Base-by-base conservation (phyloP, 2,329 filamentous ascomycete species). In the Phoma sp. region DNA sequence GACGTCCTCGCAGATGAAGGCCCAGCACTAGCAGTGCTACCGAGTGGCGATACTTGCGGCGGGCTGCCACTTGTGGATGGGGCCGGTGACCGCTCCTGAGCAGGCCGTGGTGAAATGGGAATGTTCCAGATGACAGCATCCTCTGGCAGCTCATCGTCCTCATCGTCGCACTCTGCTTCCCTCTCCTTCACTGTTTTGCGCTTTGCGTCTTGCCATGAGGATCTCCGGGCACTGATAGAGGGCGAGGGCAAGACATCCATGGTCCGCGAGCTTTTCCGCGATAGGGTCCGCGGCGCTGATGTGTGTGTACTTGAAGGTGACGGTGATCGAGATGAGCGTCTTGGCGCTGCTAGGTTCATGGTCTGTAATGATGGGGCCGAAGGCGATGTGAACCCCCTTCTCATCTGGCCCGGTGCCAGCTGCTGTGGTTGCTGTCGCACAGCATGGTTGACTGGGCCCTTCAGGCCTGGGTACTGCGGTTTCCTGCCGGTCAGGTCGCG, bases 121-220 rank as follows among this genome's bases (percentile, higher is more conserved):
- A 95, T 87, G 60, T 95, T 95, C 76, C 91, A 90, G 39, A 95
- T 83, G 46, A 92, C 83, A 20, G 90, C 83, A 47, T 91, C 90
- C 21, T 93, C 90, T 0, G 91, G 91, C 25, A 95, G 87, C 52
- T 84, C 82, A 57, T 91, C 86, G 66, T 92, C 89, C 38, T 69
- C 69, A 47, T 92, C 88, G 62, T 93, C 89, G 63, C 91, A 93
- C 68, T 93, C 90, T 48, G 85, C 84, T 70, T 95, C 91, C 46
- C 92, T 79, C 65, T 93, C 86, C 55, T 87, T 77, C 1, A 84
- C 81, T 0, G 87, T 86, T 72, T 92, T 93, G 52, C 87, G 81
- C 26, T 65, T 61, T 37, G 79, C 84, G 0, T 87, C 83, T 71
- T 92, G 88, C 89, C 89, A 93, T 38, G 78, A 80, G 55, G 76